phyloP scores from a whole-genome alignment of 2,329 filamentous ascomycete species.

The Nemania serpens region DNA sequence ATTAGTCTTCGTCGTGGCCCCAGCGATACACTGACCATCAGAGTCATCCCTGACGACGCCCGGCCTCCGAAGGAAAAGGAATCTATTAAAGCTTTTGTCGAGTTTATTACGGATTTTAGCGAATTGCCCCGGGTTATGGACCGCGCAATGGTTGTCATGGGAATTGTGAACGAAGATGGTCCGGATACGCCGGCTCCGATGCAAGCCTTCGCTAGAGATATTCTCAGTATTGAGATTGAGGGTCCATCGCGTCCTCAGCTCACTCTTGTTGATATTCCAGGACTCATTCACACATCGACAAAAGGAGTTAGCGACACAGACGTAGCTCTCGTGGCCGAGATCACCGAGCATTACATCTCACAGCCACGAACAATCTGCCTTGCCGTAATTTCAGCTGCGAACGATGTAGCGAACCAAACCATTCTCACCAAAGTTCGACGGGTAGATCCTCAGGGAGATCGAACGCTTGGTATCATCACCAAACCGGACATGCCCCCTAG shows the following conservation, averaged over 20 bases:
- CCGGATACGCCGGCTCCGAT: neutral
- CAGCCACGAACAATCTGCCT: conserved; percentile 51
- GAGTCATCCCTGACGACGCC: conserved; percentile 13
- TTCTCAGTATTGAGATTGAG: conserved; percentile 25
- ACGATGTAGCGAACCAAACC: conserved; percentile 48
- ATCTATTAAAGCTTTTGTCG: conserved; percentile 1
- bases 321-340: conserved; percentile 33
- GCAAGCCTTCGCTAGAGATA: conserved; percentile 11
- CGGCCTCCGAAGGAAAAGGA: neutral
- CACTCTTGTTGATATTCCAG: conserved; percentile 42
- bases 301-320: conserved; percentile 35
- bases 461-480: conserved; percentile 53
- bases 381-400: conserved; percentile 50
- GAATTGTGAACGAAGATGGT: neutral
- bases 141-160: neutral
- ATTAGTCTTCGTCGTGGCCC: conserved; percentile 50
- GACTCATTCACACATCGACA: conserved; percentile 37
- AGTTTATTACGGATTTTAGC: conserved; percentile 14
- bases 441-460: conserved; percentile 41
- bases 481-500: conserved; percentile 45
- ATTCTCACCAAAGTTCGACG: conserved; percentile 45
- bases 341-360: conserved; percentile 46
- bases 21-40: conserved; percentile 19
- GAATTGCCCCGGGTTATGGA: conserved; percentile 16
- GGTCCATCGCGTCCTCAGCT: conserved; percentile 19